These are phyloP conservation scores for Pseudocercospora vitis DNA, from an alignment of 2,329 filamentous ascomycete genomes.

Conservation along the genomic window DNA sequence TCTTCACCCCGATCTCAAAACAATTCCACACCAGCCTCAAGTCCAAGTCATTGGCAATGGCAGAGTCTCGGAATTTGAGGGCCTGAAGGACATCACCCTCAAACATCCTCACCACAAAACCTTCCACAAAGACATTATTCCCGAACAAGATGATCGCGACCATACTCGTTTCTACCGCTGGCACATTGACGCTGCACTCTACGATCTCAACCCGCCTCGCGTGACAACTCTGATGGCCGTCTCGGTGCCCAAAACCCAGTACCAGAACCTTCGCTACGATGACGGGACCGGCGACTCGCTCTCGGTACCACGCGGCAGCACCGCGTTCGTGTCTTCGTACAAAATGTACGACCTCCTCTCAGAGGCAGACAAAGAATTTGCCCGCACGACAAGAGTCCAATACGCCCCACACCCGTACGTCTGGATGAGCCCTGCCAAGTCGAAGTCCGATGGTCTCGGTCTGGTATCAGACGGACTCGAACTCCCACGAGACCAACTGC, in stretches of 20 bases:
- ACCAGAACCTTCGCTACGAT: conserved; percentile 70
- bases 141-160: conserved; percentile 59
- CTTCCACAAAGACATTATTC: conserved; percentile 67
- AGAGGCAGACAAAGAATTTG: conserved; percentile 66
- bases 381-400: conserved; percentile 65
- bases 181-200: conserved; percentile 78
- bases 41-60: conserved; percentile 78
- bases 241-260: conserved; percentile 65
- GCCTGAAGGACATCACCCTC: conserved; percentile 65
- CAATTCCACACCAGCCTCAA: conserved; percentile 69
- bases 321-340: conserved; percentile 71
- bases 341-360: conserved; percentile 68
- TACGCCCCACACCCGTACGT: conserved; percentile 79
- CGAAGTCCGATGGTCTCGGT: conserved; percentile 69
- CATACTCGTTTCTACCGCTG: conserved; percentile 69
- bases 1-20: conserved; percentile 77
- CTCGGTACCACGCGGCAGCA: conserved; percentile 70
- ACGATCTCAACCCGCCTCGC: conserved; percentile 70
- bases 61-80: conserved; percentile 67
- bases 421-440: conserved; percentile 72
- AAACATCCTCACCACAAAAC: conserved; percentile 75
- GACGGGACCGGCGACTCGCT: conserved; percentile 67
- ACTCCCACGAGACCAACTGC: conserved; percentile 59
- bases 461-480: conserved; percentile 67
- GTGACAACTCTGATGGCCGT: conserved; percentile 74